These are phyloP conservation scores for Botrytis porri DNA, from an alignment of 2,329 filamentous ascomycete species.

Conservation along the genomic window DNA sequence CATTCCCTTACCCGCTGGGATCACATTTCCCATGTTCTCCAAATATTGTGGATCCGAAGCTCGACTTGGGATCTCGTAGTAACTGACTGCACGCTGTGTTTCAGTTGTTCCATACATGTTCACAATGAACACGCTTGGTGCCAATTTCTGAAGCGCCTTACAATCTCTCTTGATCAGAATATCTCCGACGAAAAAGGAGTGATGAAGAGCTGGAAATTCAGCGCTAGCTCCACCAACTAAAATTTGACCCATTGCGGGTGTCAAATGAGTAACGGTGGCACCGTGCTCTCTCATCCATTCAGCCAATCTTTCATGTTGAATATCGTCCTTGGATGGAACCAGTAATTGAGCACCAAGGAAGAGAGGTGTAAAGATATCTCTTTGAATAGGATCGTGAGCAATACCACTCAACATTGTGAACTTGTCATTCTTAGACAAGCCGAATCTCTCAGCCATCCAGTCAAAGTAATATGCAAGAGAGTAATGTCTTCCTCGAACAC, in stretches of 20 bases:
- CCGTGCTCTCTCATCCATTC: conserved; percentile 81
- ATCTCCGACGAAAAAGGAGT: conserved; percentile 90
- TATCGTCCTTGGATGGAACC: conserved; percentile 77
- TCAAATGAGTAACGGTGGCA: conserved; percentile 81
- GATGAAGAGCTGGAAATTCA: conserved; percentile 71
- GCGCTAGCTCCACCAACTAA: conserved; percentile 79
- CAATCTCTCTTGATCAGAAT: conserved; percentile 84
- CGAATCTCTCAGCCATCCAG: conserved; percentile 88
- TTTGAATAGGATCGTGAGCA: conserved; percentile 67
- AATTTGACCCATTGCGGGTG: conserved; percentile 95
- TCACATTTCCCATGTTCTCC: conserved; percentile 66
- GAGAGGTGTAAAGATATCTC: conserved; percentile 85
- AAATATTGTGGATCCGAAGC: conserved; percentile 61
- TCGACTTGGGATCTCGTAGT: conserved; percentile 71
- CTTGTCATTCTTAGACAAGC: conserved; percentile 65
- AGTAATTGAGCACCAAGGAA: conserved; percentile 80
- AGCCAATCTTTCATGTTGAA: conserved; percentile 77
- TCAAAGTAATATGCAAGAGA: conserved; percentile 81
- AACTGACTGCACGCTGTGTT: conserved; percentile 76
- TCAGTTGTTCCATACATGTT: conserved; percentile 92
- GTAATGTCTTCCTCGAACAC: conserved; percentile 84
- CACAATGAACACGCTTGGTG: conserved; percentile 69
- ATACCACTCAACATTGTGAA: conserved; percentile 87
- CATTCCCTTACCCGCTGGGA: conserved; percentile 85
- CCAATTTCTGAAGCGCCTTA: conserved; percentile 69